phyloP scores from a whole-genome alignment of 768 basidiomycete species.

The Serendipita sp. region DNA sequence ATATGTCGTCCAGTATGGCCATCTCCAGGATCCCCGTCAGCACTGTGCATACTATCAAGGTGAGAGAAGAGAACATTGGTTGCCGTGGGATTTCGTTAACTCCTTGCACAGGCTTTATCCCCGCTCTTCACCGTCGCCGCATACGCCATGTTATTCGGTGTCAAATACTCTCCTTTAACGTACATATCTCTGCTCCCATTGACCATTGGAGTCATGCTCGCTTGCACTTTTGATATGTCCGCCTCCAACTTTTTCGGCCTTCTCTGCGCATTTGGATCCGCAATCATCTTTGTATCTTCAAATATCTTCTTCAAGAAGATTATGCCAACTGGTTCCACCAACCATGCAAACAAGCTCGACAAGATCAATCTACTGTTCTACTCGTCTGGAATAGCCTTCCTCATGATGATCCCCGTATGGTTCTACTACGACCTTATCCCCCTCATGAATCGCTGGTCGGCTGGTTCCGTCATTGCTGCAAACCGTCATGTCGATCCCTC shows the following conservation, averaged over 20 bases:
- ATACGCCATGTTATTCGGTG: constrained; percentile 83
- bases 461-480: constrained; percentile 30
- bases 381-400: constrained; percentile 84
- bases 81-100: too few relatives aligned
- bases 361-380: constrained; percentile 93
- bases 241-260: constrained; percentile 73
- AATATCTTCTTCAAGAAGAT: constrained; percentile 99
- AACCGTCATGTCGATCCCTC: constrained; percentile 14
- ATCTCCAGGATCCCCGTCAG: constrained; percentile 92
- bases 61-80: constrained; percentile 20
- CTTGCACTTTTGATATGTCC: constrained; percentile 84
- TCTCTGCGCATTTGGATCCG: constrained; percentile 93
- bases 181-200: constrained; percentile 90
- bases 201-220: constrained; percentile 93
- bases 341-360: constrained; percentile 65
- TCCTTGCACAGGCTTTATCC: constrained; percentile 58
- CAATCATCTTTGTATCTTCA: constrained; percentile 89
- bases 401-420: constrained; percentile 96
- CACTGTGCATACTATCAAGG: constrained; percentile 99
- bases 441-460: constrained; percentile 35
- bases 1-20: constrained; percentile 95
- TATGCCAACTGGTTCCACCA: constrained; percentile 44
- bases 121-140: constrained; percentile 94
- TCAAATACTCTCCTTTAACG: constrained; percentile 81
- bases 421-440: constrained; percentile 67